Conservation (phyloP, 2,329 filamentous ascomycete species). For the Monosporascus sp. region DNA sequence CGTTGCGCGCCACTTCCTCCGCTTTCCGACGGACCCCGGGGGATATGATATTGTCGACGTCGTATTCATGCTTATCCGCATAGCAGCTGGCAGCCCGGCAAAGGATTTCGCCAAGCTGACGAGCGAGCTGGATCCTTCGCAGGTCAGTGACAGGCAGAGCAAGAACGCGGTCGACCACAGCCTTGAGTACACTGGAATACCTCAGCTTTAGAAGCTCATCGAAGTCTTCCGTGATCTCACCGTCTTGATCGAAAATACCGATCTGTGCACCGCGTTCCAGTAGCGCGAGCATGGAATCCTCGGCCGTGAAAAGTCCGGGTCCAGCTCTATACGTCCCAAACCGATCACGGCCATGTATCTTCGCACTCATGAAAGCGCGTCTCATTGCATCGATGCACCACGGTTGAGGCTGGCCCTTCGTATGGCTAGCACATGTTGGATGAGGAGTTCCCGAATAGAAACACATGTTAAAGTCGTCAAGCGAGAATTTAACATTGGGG, state of each 20-base stretch:
- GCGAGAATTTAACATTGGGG: neutral
- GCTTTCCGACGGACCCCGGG: too few relatives aligned
- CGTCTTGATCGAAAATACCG: neutral
- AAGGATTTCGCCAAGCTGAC: too few relatives aligned
- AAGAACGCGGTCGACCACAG: neutral
- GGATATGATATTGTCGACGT: too few relatives aligned
- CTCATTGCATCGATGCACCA: neutral
- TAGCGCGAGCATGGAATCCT: neutral
- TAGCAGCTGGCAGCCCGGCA: too few relatives aligned
- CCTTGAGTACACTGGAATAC: neutral
- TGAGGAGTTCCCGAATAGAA: neutral
- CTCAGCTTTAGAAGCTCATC: neutral
- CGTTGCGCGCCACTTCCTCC: too few relatives aligned
- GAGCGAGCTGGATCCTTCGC: neutral
- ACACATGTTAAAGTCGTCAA: neutral
- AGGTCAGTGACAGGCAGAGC: neutral
- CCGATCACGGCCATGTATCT: neutral
- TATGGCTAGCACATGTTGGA: neutral
- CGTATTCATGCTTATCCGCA: too few relatives aligned
- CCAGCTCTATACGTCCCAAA: neutral
- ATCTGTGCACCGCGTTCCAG: neutral
- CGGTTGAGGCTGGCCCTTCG: neutral
- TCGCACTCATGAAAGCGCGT: neutral
- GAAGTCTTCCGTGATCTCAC: neutral
- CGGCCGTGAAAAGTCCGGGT: too few relatives aligned